Percentiles rank a stretch among this genome's conserved stretches.
phyloP scores from a whole-genome alignment of 2,329 filamentous ascomycete species.

The Cucurbitaria berberidis region DNA sequence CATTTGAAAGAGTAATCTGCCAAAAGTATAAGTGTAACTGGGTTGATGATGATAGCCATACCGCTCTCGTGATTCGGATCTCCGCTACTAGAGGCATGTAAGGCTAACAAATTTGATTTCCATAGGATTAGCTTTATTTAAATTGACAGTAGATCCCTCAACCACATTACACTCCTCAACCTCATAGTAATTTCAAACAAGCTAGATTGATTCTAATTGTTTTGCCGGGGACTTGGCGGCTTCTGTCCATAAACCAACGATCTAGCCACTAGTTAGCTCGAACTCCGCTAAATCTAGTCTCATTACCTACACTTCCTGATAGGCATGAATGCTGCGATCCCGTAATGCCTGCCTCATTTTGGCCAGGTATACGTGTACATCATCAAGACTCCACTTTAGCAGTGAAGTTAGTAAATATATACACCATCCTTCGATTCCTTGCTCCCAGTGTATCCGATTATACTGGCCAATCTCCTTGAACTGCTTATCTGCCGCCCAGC shows the following conservation, averaged over 20 bases:
- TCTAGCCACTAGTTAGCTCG: conserved; percentile 9
- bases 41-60: too few relatives aligned
- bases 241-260: conserved; percentile 29
- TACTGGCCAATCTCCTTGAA: conserved; percentile 59
- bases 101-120: too few relatives aligned
- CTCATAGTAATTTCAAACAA: too few relatives aligned
- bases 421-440: conserved; percentile 38
- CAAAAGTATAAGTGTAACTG: too few relatives aligned
- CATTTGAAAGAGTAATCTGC: too few relatives aligned
- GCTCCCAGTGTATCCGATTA: conserved; percentile 33
- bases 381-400: conserved; percentile 50
- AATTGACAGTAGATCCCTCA: too few relatives aligned
- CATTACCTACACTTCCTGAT: conserved; percentile 32
- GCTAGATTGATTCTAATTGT: conserved; percentile 4
- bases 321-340: conserved; percentile 36
- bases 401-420: conserved; percentile 28
- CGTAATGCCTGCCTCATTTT: conserved; percentile 34
- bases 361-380: conserved; percentile 52
- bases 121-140: too few relatives aligned
- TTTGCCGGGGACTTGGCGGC: conserved; percentile 6
- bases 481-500: conserved; percentile 44
- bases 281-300: neutral
- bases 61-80: too few relatives aligned
- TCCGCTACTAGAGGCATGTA: too few relatives aligned
- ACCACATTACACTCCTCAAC: too few relatives aligned